Evolutionary conservation across 805 yeast species (phyloP).

Genomic region (Candida pseudoglaebosa): DNA sequence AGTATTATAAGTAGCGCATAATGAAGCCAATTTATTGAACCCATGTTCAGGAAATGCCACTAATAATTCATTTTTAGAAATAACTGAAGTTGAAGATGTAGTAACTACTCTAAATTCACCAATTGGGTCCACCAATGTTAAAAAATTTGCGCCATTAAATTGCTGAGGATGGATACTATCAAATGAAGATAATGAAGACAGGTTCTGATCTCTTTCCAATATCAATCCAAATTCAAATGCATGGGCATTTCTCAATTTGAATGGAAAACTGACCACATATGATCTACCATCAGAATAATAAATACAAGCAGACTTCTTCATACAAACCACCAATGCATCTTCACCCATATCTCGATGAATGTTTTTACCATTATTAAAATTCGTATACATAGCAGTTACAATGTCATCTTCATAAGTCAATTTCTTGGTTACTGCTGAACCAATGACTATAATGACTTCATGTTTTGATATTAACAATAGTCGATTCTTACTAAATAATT

Average conservation of each 20-base stretch:
- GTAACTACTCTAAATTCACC: conserved; percentile 69
- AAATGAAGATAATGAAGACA: conserved; percentile 7
- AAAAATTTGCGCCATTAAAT: conserved; percentile 38
- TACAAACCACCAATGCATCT: conserved; percentile 51
- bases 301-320: conserved; percentile 57
- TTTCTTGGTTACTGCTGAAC: conserved; percentile 43
- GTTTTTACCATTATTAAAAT: conserved; percentile 28
- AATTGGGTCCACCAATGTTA: conserved; percentile 71
- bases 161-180: conserved; percentile 16
- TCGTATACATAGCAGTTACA: conserved; percentile 58
- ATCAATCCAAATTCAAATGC: conserved; percentile 67
- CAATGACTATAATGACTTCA: conserved; percentile 47
- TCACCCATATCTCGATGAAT: neutral
- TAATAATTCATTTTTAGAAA: conserved; percentile 55
- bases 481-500: conserved; percentile 24
- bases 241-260: conserved; percentile 55
- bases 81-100: conserved; percentile 65
- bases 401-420: conserved; percentile 50
- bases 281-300: conserved; percentile 59
- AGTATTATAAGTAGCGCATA: conserved; percentile 56
- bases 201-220: conserved; percentile 45
- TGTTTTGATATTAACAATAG: conserved; percentile 32
- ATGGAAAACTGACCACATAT: conserved; percentile 65
- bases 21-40: conserved; percentile 25
- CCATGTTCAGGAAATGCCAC: conserved; percentile 48